These are phyloP conservation scores for Ligustrum vulgare DNA, from an alignment of 257 asterid species.

Conservation along the genomic window DNA sequence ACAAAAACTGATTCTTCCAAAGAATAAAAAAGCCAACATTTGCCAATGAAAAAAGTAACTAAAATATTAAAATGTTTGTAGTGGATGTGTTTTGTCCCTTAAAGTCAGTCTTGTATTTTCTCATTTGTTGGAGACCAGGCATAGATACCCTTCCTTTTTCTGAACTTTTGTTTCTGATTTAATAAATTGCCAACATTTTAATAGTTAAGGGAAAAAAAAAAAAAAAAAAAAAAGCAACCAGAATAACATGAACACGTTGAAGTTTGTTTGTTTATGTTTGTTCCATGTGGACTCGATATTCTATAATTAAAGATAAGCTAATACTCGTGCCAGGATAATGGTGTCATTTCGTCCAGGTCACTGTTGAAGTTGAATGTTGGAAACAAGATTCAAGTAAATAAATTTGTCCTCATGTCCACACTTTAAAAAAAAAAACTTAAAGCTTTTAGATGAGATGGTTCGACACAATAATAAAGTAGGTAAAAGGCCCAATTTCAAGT, in stretches of 20 bases:
- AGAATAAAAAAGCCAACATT: background rate
- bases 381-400: no score
- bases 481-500: background rate
- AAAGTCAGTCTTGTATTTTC: background rate
- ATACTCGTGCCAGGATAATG: background rate
- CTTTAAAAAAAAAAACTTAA: background rate
- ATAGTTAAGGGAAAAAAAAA: background rate
- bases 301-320: background rate
- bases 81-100: background rate
- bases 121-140: background rate
- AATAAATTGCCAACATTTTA: background rate
- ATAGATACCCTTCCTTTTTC: background rate
- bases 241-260: background rate
- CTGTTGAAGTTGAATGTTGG: background rate
- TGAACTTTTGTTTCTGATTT: background rate
- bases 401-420: background rate
- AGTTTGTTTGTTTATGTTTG: background rate
- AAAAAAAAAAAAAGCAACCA: background rate
- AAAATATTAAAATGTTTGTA: background rate
- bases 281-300: background rate
- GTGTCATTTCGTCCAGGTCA: background rate
- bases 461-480: background rate
- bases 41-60: background rate
- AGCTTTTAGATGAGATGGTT: background rate
- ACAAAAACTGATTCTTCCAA: background rate